Conservation (phyloP, 306 rosid species). For the Quercus parvula region DNA sequence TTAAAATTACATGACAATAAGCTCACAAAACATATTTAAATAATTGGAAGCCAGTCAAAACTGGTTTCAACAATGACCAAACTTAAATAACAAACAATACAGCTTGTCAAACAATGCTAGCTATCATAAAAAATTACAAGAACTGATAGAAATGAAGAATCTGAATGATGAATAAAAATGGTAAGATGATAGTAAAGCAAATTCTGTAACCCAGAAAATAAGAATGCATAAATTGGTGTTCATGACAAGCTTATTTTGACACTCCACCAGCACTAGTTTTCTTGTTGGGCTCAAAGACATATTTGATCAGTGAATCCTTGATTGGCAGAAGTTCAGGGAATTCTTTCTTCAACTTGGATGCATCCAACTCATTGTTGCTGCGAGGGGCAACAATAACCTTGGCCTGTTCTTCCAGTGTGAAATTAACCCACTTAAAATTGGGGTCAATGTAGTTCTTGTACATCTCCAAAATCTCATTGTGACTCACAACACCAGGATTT, state of each 20-base stretch:
- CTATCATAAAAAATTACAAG: conserved; percentile 1
- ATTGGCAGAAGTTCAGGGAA: conserved; percentile 43
- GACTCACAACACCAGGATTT: conserved; percentile 55
- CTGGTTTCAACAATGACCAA: conserved; percentile 13
- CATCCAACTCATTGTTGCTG: conserved; percentile 46
- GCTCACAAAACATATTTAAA: not conserved
- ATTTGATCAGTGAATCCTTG: conserved; percentile 47
- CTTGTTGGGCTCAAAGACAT: conserved; percentile 45
- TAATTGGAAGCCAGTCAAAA: conserved; percentile 12
- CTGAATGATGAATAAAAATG: not conserved
- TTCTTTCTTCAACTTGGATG: conserved; percentile 47
- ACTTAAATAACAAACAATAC: not conserved
- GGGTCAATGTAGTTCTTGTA: conserved; percentile 53
- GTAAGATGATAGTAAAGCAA: not conserved
- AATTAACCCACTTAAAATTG: conserved; percentile 44
- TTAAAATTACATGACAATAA: not conserved
- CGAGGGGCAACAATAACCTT: conserved; percentile 38
- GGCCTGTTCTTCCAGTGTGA: conserved; percentile 45
- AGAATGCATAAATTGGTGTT: not conserved
- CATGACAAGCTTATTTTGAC: conserved; percentile 2
- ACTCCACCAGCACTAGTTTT: conserved; percentile 27
- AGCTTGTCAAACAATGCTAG: not conserved
- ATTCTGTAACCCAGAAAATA: not conserved
- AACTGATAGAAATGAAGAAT: not conserved
- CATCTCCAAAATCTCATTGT: conserved; percentile 65